A percentile compares a stretch with the other conserved stretches of the same genome.
These are phyloP conservation scores for Erythrobasidium hasegawianum DNA, from an alignment of 1,284 basidiomycete genomes.

Conservation along the genomic window DNA sequence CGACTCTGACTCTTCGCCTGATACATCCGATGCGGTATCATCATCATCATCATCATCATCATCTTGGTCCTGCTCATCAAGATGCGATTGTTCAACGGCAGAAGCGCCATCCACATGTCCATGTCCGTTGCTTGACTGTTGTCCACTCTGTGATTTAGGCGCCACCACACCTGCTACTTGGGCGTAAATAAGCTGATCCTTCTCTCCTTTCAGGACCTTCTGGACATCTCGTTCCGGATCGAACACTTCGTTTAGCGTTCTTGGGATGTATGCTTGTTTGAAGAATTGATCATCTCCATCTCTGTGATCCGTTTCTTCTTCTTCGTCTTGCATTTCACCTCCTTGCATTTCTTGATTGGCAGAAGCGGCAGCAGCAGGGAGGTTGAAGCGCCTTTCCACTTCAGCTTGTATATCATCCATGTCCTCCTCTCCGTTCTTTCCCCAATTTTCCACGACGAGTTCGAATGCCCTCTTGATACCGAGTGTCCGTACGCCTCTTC, in stretches of 20 bases:
- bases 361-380: conserved; percentile 21
- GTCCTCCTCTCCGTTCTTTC: conserved; percentile 46
- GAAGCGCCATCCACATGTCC: too few species aligned
- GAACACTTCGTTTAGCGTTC: conserved; percentile 81
- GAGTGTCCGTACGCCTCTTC: conserved; percentile 69
- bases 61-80: too few species aligned
- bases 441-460: conserved; percentile 67
- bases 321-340: conserved; percentile 41
- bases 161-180: conserved; percentile 70
- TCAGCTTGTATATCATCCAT: conserved; percentile 38
- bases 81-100: too few species aligned
- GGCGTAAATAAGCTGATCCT: conserved; percentile 75
- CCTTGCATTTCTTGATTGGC: conserved; percentile 27
- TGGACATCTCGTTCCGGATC: conserved; percentile 87
- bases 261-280: conserved; percentile 83
- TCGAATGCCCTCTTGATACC: conserved; percentile 83
- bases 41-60: too few species aligned
- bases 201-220: conserved; percentile 64
- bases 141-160: too few species aligned
- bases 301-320: conserved; percentile 45
- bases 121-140: too few species aligned
- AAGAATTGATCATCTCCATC: conserved; percentile 87
- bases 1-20: too few species aligned
- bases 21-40: too few species aligned
- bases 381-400: conserved; percentile 36